Percentiles rank a stretch among this genome's conserved stretches.
Conservation (phyloP, 805 yeast species). For the Yarrowia sp. region DNA sequence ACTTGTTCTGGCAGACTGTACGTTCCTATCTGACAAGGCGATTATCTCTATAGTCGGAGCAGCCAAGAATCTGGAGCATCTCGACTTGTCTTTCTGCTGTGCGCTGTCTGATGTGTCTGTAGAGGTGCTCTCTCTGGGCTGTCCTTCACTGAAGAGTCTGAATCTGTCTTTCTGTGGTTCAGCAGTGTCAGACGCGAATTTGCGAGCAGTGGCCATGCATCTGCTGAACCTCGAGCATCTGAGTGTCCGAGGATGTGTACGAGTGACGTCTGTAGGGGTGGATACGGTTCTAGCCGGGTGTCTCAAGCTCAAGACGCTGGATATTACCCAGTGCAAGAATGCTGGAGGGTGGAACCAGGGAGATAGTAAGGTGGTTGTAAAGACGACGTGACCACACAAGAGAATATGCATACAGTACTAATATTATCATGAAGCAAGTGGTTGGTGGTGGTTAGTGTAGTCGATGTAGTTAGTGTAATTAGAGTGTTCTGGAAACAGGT, state of each 20-base stretch:
- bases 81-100: conserved; percentile 73
- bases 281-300: conserved; percentile 63
- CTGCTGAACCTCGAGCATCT: conserved; percentile 50
- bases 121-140: conserved; percentile 65
- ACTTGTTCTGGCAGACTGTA: conserved; percentile 66
- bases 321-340: conserved; percentile 70
- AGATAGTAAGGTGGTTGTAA: not conserved
- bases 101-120: conserved; percentile 67
- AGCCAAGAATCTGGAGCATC: conserved; percentile 53
- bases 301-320: conserved; percentile 50
- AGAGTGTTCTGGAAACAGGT: too few species aligned
- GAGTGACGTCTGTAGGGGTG: conserved; percentile 76
- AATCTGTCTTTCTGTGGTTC: conserved; percentile 74
- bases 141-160: conserved; percentile 52
- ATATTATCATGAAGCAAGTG: not conserved
- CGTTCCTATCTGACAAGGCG: conserved; percentile 65
- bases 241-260: conserved; percentile 63
- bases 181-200: conserved; percentile 71
- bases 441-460: too few species aligned
- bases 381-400: not conserved
- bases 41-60: conserved; percentile 60
- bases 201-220: conserved; percentile 58
- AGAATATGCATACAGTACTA: not conserved
- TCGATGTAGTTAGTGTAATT: not conserved
- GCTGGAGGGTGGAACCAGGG: conserved; percentile 34